Evolutionary conservation across 164 flowering plant species (phyloP), one percentile per base, ranked within the genome.

Genomic region (Chloranthus sessilifolius): DNA sequence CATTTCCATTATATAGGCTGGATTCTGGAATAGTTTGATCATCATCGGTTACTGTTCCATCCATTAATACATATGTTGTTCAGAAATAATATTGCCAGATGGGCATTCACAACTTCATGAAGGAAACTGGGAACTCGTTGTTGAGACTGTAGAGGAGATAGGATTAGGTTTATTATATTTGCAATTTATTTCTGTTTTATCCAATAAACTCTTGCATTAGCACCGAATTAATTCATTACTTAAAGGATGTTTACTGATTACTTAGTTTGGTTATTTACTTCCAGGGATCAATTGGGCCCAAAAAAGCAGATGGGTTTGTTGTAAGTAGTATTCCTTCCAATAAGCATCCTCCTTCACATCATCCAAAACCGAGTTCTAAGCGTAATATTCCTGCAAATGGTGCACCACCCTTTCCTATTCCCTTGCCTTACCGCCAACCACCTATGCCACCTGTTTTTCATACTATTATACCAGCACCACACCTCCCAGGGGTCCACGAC

Each of bases 361-460:
- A 85, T 63, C 82, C 74, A 5, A 87, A 72, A 55, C 23, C 67
- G 50, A 80, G 80, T 26, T 58, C 79, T 6, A 87, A 72, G 72
- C 88, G 81, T 43, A 69, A 71, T 52, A 33, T 20, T 50, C 63
- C 58, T 55, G 68, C 73, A 50, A 73, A 68, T 69, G 73, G 59
- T 60, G 69, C 50, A 5, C 81, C 90, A 19, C 76, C 79, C 21
- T 77, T 71, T 65, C 71, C 79, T 48, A 73, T 75, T 24, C 82
- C 74, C 9, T 33, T 70, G 29, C 68, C 82, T 40, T 79, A 69
- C 56, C 66, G 63, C 58, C 91, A 75, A 49, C 81, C 78, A 30
- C 52, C 77, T 3, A 46, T 63, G 23, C 70, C 78, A 19, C 81
- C 76, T 7, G 58, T 77, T 47, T 75, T 68, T 65, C 86, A 53